Conservation (phyloP, 352 stramenopile genomes). For the Pythium aphanidermatum region DNA sequence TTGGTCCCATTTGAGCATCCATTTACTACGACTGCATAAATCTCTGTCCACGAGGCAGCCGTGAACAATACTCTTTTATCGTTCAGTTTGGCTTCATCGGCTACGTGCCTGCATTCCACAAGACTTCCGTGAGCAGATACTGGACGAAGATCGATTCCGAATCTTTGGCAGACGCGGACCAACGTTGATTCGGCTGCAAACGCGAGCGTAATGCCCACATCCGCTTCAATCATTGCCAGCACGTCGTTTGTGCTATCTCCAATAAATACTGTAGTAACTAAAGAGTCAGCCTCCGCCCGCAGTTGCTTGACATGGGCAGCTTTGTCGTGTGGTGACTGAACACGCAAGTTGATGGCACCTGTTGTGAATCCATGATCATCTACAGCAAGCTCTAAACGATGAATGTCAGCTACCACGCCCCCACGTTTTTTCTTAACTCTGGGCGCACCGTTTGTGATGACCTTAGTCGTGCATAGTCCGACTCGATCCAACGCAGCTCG, state of each 20-base stretch:
- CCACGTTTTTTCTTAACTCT: background rate
- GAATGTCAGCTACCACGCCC: no score
- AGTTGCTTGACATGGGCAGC: conserved; percentile 22
- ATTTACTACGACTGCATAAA: conserved; percentile 3
- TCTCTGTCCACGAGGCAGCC: conserved; percentile 19
- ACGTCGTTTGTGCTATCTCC: conserved; percentile 68
- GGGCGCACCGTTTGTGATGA: conserved; percentile 63
- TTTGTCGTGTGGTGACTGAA: conserved; percentile 63
- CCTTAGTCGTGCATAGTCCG: background rate
- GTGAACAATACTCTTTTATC: conserved; percentile 24
- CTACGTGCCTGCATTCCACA: background rate
- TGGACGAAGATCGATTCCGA: conserved; percentile 27
- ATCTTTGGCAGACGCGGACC: conserved; percentile 20
- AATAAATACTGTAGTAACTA: conserved; percentile 51
- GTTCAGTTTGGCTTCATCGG: background rate
- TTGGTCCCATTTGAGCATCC: no score
- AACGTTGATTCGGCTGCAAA: conserved; percentile 18
- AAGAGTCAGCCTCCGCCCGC: background rate
- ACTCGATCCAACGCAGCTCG: conserved; percentile 15
- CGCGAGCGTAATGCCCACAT: conserved; percentile 46
- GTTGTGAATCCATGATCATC: conserved; percentile 35
- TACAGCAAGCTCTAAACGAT: conserved; percentile 48
- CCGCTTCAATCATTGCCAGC: conserved; percentile 49
- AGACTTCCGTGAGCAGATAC: conserved; percentile 6
- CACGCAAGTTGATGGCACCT: conserved; percentile 37